Evolutionary conservation across 2,329 filamentous ascomycete species (phyloP).

Genomic region (Exophiala oligosperma): DNA sequence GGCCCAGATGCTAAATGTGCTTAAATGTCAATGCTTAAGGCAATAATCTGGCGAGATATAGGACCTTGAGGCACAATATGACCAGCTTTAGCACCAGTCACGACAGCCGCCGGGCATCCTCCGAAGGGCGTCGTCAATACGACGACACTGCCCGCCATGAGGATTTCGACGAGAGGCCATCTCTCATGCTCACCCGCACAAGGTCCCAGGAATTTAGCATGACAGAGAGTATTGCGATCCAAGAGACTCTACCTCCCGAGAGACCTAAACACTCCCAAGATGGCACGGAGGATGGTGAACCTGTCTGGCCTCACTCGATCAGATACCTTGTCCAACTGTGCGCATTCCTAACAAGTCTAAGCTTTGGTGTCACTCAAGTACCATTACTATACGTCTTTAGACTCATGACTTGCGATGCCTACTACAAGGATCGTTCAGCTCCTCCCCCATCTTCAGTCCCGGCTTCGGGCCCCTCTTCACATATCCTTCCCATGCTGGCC

Average conservation of each 20-base stretch:
- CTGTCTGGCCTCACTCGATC: slow-evolving; percentile 17
- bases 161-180: slow-evolving; percentile 15
- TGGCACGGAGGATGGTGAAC: background rate
- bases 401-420: slow-evolving; percentile 70
- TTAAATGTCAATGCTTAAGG: too few relatives aligned
- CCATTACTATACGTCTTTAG: slow-evolving; percentile 65
- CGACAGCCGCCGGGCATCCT: background rate
- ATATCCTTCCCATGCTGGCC: background rate
- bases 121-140: background rate
- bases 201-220: slow-evolving; percentile 22
- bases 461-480: background rate
- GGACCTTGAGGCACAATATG: too few relatives aligned
- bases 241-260: slow-evolving; percentile 13
- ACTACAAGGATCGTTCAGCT: slow-evolving; percentile 58
- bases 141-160: background rate
- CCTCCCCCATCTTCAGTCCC: background rate
- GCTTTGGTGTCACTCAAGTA: slow-evolving; percentile 53
- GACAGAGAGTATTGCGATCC: slow-evolving; percentile 23
- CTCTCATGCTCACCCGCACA: slow-evolving; percentile 22
- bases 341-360: slow-evolving; percentile 59
- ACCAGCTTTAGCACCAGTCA: background rate
- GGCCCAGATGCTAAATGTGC: too few relatives aligned
- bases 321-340: slow-evolving; percentile 47
- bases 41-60: too few relatives aligned
- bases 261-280: slow-evolving; percentile 4